A percentile compares a stretch with the other conserved stretches of the same genome.
Conservation (phyloP, 495 filamentous ascomycete species). For the Hypoxylon fuscum region DNA sequence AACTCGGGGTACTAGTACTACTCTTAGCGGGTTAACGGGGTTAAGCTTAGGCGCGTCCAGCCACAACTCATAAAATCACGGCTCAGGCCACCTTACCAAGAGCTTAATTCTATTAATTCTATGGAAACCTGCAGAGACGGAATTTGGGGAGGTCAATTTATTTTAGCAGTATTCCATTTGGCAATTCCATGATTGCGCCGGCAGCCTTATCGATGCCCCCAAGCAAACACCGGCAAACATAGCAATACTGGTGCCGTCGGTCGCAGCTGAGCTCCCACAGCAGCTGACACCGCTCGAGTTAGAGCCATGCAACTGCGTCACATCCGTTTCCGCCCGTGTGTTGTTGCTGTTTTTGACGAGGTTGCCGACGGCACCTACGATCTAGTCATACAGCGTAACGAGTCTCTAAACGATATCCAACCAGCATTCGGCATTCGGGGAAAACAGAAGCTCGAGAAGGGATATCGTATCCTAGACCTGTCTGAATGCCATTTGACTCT, state of each 20-base stretch:
- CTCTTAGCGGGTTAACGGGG: no score
- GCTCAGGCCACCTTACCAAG: no score
- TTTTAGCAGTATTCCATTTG: background rate
- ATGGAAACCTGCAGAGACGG: no score
- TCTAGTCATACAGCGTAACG: slow-evolving; percentile 50
- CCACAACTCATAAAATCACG: no score
- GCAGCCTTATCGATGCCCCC: background rate
- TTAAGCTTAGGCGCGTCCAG: no score
- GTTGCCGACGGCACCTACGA: slow-evolving; percentile 52
- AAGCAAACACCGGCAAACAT: slow-evolving; percentile 34
- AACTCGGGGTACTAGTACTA: no score
- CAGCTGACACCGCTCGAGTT: slow-evolving; percentile 22
- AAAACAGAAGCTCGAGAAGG: background rate
- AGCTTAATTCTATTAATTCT: no score
- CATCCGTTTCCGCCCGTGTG: slow-evolving; percentile 49
- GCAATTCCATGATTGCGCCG: no score
- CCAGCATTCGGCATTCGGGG: slow-evolving; percentile 45
- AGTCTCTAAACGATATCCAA: slow-evolving; percentile 42
- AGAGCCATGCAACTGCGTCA: slow-evolving; percentile 45
- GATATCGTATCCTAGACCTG: no score
- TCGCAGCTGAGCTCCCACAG: slow-evolving; percentile 30
- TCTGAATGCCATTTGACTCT: no score
- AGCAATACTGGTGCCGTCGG: slow-evolving; percentile 21
- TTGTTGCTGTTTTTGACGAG: slow-evolving; percentile 46
- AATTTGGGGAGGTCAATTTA: no score